Conservation (phyloP, 2,329 filamentous ascomycete species). For the Penicillium griseofulvum region DNA sequence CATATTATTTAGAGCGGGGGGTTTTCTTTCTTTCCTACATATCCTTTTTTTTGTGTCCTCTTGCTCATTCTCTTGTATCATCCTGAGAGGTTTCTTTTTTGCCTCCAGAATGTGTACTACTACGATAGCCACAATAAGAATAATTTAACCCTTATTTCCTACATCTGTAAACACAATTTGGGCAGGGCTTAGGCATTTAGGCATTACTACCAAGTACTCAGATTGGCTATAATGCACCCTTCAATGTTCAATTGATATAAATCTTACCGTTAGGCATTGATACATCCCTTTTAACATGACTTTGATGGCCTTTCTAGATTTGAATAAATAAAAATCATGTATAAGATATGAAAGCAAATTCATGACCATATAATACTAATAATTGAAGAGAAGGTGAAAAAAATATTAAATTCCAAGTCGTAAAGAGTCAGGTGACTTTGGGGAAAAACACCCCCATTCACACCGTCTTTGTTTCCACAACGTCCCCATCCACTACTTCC, state of each 20-base stretch:
- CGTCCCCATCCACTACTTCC: background rate
- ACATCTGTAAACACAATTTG: background rate
- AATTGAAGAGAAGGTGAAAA: background rate
- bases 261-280: background rate
- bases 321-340: background rate
- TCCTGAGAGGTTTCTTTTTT: background rate
- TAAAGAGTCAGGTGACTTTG: constrained; percentile 16
- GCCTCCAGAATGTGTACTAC: constrained; percentile 7
- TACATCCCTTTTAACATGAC: background rate
- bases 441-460: constrained; percentile 1
- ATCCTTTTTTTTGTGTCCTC: background rate
- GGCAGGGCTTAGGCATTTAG: background rate
- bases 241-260: background rate
- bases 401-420: too few species aligned
- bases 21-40: background rate
- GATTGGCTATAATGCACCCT: background rate
- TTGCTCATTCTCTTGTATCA: background rate
- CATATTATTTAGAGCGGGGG: constrained; percentile 9
- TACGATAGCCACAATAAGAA: constrained; percentile 5
- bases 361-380: background rate
- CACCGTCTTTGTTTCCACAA: background rate
- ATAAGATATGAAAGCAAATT: background rate
- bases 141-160: background rate
- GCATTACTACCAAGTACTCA: too few species aligned
- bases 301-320: background rate